These are phyloP conservation scores for Penicillium sp. DNA, from an alignment of 2,329 filamentous ascomycete genomes.

Conservation along the genomic window DNA sequence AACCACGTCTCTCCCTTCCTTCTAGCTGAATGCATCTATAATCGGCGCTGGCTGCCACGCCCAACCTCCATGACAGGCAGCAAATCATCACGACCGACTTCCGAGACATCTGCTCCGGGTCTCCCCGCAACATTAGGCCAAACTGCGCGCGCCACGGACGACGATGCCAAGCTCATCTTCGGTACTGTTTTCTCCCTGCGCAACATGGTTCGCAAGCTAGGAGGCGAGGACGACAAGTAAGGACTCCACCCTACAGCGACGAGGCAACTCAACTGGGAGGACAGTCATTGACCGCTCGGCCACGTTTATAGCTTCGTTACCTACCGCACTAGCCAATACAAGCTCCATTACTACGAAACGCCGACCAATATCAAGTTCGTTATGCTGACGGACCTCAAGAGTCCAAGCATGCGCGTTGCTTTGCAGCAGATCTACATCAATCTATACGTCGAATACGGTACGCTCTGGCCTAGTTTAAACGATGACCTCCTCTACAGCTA, in stretches of 20 bases:
- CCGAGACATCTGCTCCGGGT: no score
- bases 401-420: conserved; percentile 83
- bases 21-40: conserved; percentile 93
- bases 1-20: no score
- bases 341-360: conserved; percentile 98
- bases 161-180: conserved; percentile 95
- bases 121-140: conserved; percentile 40
- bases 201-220: conserved; percentile 93
- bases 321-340: conserved; percentile 89
- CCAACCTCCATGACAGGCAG: conserved; percentile 37
- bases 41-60: conserved; percentile 66
- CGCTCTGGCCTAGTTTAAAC: neutral
- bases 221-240: conserved; percentile 73
- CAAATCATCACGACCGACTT: no score
- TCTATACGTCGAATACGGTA: conserved; percentile 93
- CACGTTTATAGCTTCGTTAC: conserved; percentile 87
- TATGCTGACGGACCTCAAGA: conserved; percentile 84
- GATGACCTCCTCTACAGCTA: no score
- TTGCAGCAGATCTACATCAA: conserved; percentile 98
- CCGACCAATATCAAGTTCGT: conserved; percentile 92
- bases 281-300: no score
- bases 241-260: no score
- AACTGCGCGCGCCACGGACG: conserved; percentile 49
- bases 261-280: no score
- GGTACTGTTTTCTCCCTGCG: conserved; percentile 91